phyloP scores from a whole-genome alignment of 202 grass and related monocot genomes.

The Elaeis oleifera region DNA sequence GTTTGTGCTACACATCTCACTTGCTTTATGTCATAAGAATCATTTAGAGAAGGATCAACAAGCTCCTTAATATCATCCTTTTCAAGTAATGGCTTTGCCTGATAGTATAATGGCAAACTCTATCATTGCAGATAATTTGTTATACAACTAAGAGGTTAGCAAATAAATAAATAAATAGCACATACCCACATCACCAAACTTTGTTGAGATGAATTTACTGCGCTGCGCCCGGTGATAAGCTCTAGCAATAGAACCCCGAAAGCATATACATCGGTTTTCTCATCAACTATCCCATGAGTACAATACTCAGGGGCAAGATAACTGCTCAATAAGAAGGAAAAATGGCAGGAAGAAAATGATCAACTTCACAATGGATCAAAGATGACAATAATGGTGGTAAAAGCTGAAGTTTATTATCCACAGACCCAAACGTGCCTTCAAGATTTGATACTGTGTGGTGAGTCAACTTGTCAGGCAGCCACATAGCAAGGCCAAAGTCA shows the following conservation, averaged over 20 bases:
- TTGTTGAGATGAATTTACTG: constrained; percentile 47
- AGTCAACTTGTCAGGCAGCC: constrained; percentile 62
- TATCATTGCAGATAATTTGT: not conserved
- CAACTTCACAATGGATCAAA: not conserved
- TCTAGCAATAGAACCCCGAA: constrained; percentile 67
- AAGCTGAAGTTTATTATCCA: not conserved
- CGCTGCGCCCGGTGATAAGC: constrained; percentile 58
- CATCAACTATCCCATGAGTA: constrained; percentile 66
- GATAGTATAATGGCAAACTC: not conserved
- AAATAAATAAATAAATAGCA: not conserved
- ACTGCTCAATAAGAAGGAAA: constrained; percentile 18
- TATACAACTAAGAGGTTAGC: no score
- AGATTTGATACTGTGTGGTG: constrained; percentile 66
- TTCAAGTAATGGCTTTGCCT: constrained; percentile 44
- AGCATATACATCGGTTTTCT: constrained; percentile 77
- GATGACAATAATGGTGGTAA: not conserved
- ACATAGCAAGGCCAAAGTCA: constrained; percentile 84
- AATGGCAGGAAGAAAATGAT: not conserved
- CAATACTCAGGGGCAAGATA: constrained; percentile 81
- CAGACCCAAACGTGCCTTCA: constrained; percentile 79
- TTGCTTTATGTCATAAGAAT: constrained; percentile 41
- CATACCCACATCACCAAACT: constrained; percentile 65
- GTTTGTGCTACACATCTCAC: constrained; percentile 26
- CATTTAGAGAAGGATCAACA: constrained; percentile 48
- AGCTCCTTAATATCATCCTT: constrained; percentile 33